phyloP scores from a whole-genome alignment of 257 asterid genomes.

The Solanum virginianum region DNA sequence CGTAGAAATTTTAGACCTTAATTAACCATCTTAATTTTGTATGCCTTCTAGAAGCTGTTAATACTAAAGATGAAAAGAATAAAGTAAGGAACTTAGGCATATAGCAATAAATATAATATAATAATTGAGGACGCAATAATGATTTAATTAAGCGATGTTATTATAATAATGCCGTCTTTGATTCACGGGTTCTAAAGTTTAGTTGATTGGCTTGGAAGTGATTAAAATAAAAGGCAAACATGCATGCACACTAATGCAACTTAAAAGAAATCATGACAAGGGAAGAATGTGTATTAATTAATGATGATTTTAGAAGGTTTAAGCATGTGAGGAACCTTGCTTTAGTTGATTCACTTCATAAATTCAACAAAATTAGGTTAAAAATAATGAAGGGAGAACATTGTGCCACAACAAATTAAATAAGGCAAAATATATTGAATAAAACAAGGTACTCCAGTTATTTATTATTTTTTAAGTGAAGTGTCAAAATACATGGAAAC shows the following conservation, averaged over 20 bases:
- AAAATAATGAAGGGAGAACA: neutral
- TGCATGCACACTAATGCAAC: neutral
- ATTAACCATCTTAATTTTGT: neutral
- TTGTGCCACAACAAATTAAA: neutral
- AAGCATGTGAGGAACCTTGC: neutral
- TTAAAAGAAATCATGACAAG: neutral
- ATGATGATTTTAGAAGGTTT: neutral
- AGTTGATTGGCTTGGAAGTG: neutral
- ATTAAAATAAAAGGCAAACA: neutral
- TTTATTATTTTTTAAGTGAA: too few relatives aligned
- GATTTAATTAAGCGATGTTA: neutral
- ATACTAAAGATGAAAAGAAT: neutral
- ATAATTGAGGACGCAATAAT: neutral
- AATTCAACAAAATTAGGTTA: neutral
- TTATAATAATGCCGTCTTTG: neutral
- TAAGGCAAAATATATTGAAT: neutral
- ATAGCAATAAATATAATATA: neutral
- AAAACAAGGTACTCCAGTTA: too few relatives aligned
- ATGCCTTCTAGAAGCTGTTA: neutral
- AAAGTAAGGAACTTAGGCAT: neutral
- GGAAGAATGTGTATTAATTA: neutral
- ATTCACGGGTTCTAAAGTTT: neutral
- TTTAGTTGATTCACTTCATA: neutral
- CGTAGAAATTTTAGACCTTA: neutral
- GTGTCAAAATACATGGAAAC: too few relatives aligned